Evolutionary conservation across 768 basidiomycete genomes (phyloP).

Genomic region (Phlegmacium glaucopus): DNA sequence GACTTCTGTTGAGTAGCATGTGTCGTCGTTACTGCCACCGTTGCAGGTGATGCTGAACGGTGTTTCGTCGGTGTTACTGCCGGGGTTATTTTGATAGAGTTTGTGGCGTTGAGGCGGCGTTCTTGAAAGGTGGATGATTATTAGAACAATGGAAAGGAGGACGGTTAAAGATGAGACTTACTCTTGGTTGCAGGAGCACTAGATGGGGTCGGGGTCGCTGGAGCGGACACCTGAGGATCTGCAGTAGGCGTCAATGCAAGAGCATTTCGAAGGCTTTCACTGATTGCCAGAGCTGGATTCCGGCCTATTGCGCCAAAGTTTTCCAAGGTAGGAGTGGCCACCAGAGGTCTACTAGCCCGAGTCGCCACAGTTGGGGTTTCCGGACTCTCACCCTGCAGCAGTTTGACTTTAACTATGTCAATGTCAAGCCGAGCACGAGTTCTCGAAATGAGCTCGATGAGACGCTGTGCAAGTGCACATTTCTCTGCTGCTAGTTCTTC

Average conservation of each 20-base stretch:
- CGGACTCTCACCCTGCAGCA: conserved; percentile 43
- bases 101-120: conserved; percentile 34
- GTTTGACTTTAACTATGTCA: conserved; percentile 44
- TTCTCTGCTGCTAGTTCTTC: conserved; percentile 45
- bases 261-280: conserved; percentile 41
- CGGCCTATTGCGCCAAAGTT: conserved; percentile 22
- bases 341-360: conserved; percentile 13
- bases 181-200: conserved; percentile 38
- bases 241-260: conserved; percentile 31
- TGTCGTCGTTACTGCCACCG: conserved; percentile 24
- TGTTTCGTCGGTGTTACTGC: conserved; percentile 34
- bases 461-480: conserved; percentile 40
- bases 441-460: conserved; percentile 45
- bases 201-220: conserved; percentile 18
- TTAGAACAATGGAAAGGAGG: not conserved
- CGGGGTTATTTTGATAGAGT: conserved; percentile 40
- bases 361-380: conserved; percentile 20
- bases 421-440: conserved; percentile 48
- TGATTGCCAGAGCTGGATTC: conserved; percentile 37
- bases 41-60: conserved; percentile 44
- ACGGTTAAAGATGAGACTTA: conserved; percentile 17
- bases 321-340: conserved; percentile 11
- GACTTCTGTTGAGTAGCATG: conserved; percentile 38
- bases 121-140: conserved; percentile 23
- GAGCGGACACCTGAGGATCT: conserved; percentile 20